Conservation (phyloP, 768 basidiomycete genomes). For the Rubroboletus pulcherrimus region DNA sequence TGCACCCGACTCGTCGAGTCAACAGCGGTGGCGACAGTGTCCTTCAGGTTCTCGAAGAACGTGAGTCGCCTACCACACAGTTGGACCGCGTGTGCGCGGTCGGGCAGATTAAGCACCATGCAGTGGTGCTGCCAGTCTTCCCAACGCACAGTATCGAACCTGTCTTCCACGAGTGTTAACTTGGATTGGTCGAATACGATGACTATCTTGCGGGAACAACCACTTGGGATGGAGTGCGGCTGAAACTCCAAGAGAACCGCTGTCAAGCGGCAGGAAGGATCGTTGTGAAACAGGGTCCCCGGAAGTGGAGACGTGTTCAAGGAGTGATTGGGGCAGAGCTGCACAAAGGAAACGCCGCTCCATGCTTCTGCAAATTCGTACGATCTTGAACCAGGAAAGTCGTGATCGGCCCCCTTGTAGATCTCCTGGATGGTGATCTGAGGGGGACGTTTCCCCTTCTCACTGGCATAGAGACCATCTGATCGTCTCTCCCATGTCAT, state of each 20-base stretch:
- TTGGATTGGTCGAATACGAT: constrained; percentile 54
- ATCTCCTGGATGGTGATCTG: constrained; percentile 27
- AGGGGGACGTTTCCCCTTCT: constrained; percentile 31
- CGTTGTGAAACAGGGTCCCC: constrained; percentile 53
- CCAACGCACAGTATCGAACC: constrained; percentile 50
- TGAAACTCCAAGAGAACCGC: constrained; percentile 42
- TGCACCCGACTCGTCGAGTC: constrained; percentile 26
- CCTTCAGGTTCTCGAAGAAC: constrained; percentile 30
- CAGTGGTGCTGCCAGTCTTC: constrained; percentile 46
- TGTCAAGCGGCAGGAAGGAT: constrained; percentile 48
- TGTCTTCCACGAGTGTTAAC: constrained; percentile 41
- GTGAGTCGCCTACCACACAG: constrained; percentile 30
- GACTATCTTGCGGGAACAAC: constrained; percentile 40
- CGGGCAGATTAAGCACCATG: constrained; percentile 32
- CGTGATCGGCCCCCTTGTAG: constrained; percentile 5
- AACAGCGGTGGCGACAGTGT: background rate
- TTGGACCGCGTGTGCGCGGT: constrained; percentile 28
- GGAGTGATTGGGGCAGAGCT: constrained; percentile 47
- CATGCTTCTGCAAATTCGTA: constrained; percentile 57
- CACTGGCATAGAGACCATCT: constrained; percentile 31
- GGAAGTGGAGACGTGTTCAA: constrained; percentile 36
- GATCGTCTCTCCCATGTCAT: constrained; percentile 25
- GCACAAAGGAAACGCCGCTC: constrained; percentile 41
- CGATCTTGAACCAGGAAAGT: constrained; percentile 16
- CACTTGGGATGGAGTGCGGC: constrained; percentile 32